Evolutionary conservation across 2,329 filamentous ascomycete genomes (phyloP), one percentile per base, ranked within the genome.

Genomic region (Neoscytalidium dimidiatum): DNA sequence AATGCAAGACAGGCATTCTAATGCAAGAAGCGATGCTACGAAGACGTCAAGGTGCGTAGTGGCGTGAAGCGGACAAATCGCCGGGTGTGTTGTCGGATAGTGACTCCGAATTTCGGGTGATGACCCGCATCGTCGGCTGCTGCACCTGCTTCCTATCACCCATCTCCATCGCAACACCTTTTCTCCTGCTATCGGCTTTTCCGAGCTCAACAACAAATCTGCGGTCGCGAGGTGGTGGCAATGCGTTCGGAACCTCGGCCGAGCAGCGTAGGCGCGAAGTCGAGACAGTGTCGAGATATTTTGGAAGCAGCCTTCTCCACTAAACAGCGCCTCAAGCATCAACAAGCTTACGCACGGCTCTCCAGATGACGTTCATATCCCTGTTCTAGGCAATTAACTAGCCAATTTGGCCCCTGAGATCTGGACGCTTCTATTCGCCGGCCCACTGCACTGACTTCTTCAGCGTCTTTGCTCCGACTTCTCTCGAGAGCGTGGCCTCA

Each of bases 401-500:
- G 35, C 56, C 19, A 14, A 5, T 60, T 46, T 29, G 5, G 14
- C 26, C n/a, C 56, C n/a, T 46, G n/a, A n/a, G 28, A n/a, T 21
- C 9, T 58, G n/a, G 53, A 44, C 23, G 23, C 23, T 51, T 56
- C 51, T n/a, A 28, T 31, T n/a, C 28, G 33, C 26, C 3, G 53
- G 13, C 53, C 38, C 53, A 44, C 53, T 19, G 14, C 3, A 23
- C 13, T 29, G 53, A 23, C n/a, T 11, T 56, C 13, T 3, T 19
- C 31, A 14, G 51, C 31, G 31, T 17, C 41, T 44, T 28, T 9
- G 28, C 38, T 38, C 38, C 56, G 56, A 60, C 26, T 60, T 46
- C 56, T 60, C 56, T 60, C 56, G 56, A 60, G 38, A 60, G 35
- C 28, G 17, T 60, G 56, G 38, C 19, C 56, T 60, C 28, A 46